Base-by-base conservation (phyloP, 2,329 filamentous ascomycete genomes). In the Neonectria ditissima region DNA sequence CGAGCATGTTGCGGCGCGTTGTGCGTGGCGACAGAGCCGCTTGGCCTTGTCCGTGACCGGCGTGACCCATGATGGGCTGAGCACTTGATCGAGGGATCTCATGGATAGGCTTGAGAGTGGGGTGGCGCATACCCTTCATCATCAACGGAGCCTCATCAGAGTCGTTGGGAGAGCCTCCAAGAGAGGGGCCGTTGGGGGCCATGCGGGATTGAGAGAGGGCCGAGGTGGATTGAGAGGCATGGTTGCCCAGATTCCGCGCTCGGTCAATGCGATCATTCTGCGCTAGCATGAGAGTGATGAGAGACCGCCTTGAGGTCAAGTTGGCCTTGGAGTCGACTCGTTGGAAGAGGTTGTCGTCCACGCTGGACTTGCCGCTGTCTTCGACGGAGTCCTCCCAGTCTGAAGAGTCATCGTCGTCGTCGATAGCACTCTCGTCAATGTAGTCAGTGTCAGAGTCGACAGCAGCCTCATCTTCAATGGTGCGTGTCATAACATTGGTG, bases 1-100 rank as follows among this genome's bases (percentile, higher is more conserved):
- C 91, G 60, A 99, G 86, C 96, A 99, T 99, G 79, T 97, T 97
- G 65, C 94, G 89, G 55, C 96, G 89, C 0, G 94, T 97, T 0
- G 95, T 97, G 62, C 94, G 89, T 4, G 96, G 96, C 5, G 96
- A 98, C 68, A 97, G 86, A 2, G 93, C 92, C 28, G 90, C 88
- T 59, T 92, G 91, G 68, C 92, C 88, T 51, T 83, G 78, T 41
- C 79, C 77, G 61, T 89, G 89, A n/a, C 86, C 86, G 20, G 91
- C 87, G 14, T 89, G 90, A 75, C 90, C 87, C 73, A 90, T 87
- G 74, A 97, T 97, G 28, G 94, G 93, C 78, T 95, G 93, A 0
- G 87, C 86, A 4, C 75, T 77, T 1, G 93, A 90, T 45, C 91
- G 87, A 44, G 91, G 88, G 48, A 90, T 83, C 73, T 91, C 89